Base-by-base conservation (phyloP, 2,329 filamentous ascomycete genomes). In the Xylaria sp. region DNA sequence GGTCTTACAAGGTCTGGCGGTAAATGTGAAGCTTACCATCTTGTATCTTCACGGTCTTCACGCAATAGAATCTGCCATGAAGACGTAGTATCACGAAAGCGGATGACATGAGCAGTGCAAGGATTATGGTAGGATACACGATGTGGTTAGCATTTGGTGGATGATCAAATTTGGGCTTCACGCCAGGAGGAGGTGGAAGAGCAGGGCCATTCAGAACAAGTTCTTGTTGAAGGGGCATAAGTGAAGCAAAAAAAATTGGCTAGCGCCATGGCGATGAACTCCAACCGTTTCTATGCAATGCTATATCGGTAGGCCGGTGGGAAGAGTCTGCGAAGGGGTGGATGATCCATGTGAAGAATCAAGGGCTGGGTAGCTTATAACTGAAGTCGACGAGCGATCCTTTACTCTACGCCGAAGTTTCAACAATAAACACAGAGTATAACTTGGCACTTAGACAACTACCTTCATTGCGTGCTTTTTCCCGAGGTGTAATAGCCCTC, bases 231-330 rank as follows among this genome's bases (percentile, higher is more conserved):
- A 25, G n/a, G 1, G 57, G 57, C 23, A 44, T 51, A 60, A 60
- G 57, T 50, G 41, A 60, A 23, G 57, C 57, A 60, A 60, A 60
- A 60, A 50, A 60, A 51, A 23, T 60, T 37, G 6, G 44, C 44
- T 25, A 50, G 44, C 0, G 18, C 4, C 57, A 51, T 51, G 23
- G 20, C 5, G 20, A 28, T 28, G 23, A 15, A 28, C 23, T 12
- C 13, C 3, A 51, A 51, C 2, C 1, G 20, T 51, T 8, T 28
- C n/a, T 12, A 25, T 3, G 23, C 28, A 28, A 51, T 48, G n/a
- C n/a, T n/a, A 6, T 48, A 18, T 48, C 20, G 4, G 9, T 20
- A 20, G 44, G 44, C 18, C 5, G 18, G 2, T 20, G 18, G 44
- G 3, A 7, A 9, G 44, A 48, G 44, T 48, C 18, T 6, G n/a